Percentiles rank a stretch among this genome's conserved stretches.
Evolutionary conservation across 1,139 yeast genomes (phyloP).

Genomic region (Yamadazyma trypodendri): DNA sequence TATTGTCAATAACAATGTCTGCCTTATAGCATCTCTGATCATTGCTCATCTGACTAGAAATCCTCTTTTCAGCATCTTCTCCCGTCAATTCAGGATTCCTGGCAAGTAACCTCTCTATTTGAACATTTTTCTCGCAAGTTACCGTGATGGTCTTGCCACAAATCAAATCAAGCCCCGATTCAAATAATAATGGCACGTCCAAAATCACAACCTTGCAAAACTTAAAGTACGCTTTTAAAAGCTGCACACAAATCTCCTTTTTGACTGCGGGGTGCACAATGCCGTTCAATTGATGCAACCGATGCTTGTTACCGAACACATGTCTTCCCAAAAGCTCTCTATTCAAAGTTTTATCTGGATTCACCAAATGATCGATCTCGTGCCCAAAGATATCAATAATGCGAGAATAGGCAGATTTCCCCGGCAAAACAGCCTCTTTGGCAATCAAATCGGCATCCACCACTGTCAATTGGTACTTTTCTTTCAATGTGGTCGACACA

Average conservation of each 20-base stretch:
- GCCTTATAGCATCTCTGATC: conserved; percentile 57
- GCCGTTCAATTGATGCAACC: conserved; percentile 57
- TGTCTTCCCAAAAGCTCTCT: conserved; percentile 74
- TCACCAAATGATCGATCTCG: conserved; percentile 55
- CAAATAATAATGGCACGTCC: conserved; percentile 90
- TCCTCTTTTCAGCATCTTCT: conserved; percentile 72
- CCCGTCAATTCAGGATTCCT: conserved; percentile 68
- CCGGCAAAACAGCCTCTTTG: conserved; percentile 79
- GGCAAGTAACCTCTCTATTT: conserved; percentile 57
- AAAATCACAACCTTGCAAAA: conserved; percentile 60
- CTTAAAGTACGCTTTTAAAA: conserved; percentile 54
- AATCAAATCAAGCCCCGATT: conserved; percentile 63
- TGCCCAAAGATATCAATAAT: conserved; percentile 61
- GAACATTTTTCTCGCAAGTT: conserved; percentile 55
- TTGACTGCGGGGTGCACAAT: conserved; percentile 92
- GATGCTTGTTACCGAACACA: conserved; percentile 68
- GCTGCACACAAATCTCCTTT: conserved; percentile 57
- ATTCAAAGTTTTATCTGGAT: conserved; percentile 48
- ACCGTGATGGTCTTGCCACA: conserved; percentile 78
- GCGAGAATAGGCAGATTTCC: conserved; percentile 63
- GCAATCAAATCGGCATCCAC: conserved; percentile 93
- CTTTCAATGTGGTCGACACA: conserved; percentile 60
- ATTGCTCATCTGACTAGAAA: conserved; percentile 73
- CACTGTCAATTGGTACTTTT: conserved; percentile 54
- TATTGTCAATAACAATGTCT: conserved; percentile 69